Conservation (phyloP, 2,329 filamentous ascomycete genomes). For the Aspergillus alliaceus region DNA sequence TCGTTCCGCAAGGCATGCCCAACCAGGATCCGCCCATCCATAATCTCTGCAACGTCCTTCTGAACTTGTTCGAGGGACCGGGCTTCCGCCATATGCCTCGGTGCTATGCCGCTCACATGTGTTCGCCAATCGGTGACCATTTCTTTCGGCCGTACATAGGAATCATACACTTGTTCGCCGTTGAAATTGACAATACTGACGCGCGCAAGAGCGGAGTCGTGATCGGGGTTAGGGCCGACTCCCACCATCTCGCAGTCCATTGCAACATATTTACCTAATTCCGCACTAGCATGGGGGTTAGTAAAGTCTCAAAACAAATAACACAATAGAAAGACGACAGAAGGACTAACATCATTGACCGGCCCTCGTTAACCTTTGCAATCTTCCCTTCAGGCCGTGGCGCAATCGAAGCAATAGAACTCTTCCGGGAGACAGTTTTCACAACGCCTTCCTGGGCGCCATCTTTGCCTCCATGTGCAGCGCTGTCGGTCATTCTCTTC, state of each 20-base stretch:
- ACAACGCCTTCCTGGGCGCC: slow-evolving; percentile 63
- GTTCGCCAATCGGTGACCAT: slow-evolving; percentile 89
- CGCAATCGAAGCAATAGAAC: slow-evolving; percentile 55
- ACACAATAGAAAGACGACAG: slow-evolving; percentile 13
- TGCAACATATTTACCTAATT: slow-evolving; percentile 85
- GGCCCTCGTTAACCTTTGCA: slow-evolving; percentile 63
- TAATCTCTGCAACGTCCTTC: slow-evolving; percentile 64
- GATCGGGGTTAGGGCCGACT: slow-evolving; percentile 61
- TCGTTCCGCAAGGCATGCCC: slow-evolving; percentile 84
- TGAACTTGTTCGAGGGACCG: slow-evolving; percentile 77
- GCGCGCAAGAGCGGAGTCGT: slow-evolving; percentile 75
- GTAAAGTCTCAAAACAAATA: background rate
- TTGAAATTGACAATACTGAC: slow-evolving; percentile 94
- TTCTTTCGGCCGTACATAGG: slow-evolving; percentile 77
- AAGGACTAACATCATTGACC: slow-evolving; percentile 45
- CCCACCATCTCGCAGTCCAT: slow-evolving; percentile 99
- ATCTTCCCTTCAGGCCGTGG: slow-evolving; percentile 42
- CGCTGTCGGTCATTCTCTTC: slow-evolving; percentile 34
- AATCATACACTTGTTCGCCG: slow-evolving; percentile 89
- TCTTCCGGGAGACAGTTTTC: slow-evolving; percentile 61
- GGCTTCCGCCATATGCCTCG: slow-evolving; percentile 69
- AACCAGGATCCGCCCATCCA: slow-evolving; percentile 72
- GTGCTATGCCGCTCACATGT: slow-evolving; percentile 75
- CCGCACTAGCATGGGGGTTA: slow-evolving; percentile 51
- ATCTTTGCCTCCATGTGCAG: slow-evolving; percentile 37